Conservation (phyloP, 192 early-diverging fungal species). For the Backusella parvicylindrica region DNA sequence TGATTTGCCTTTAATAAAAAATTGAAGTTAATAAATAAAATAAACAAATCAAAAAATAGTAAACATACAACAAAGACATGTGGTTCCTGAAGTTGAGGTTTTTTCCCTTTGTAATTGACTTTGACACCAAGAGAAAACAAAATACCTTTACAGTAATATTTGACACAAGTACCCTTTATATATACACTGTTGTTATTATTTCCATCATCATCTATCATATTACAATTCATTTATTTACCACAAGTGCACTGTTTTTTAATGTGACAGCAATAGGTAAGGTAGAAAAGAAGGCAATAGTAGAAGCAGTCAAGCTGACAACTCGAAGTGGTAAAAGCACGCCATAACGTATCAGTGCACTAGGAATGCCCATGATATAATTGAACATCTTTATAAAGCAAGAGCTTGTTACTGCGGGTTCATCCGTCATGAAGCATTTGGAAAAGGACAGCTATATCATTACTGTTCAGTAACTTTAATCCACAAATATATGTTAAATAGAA, state of each 20-base stretch:
- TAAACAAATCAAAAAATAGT: not conserved
- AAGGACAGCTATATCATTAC: not conserved
- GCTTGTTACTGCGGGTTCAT: not conserved
- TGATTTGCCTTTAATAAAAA: slow-evolving; percentile 21
- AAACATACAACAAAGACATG: slow-evolving; percentile 27
- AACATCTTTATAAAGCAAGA: not conserved
- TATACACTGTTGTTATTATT: not conserved
- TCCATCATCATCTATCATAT: not conserved
- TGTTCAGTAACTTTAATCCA: not conserved
- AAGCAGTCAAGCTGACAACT: not conserved
- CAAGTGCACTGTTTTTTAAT: slow-evolving; percentile 16
- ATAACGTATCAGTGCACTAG: slow-evolving; percentile 21
- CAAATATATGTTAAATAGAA: not conserved
- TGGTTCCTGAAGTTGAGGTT: slow-evolving; percentile 13
- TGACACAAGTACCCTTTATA: slow-evolving; percentile 16
- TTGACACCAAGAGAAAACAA: slow-evolving; percentile 18
- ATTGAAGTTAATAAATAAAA: not conserved
- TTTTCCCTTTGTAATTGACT: slow-evolving; percentile 11
- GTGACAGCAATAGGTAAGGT: slow-evolving; percentile 14
- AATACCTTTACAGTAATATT: slow-evolving; percentile 22
- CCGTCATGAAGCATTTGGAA: slow-evolving; percentile 15
- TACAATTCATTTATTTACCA: slow-evolving; percentile 6
- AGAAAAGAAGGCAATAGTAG: slow-evolving; percentile 21
- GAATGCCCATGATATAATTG: not conserved
- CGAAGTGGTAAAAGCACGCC: slow-evolving; percentile 18